A percentile compares a stretch with the other conserved stretches of the same genome.
These are phyloP conservation scores for Oenanthe sinensis DNA, from an alignment of 129 eudicot species.

Conservation along the genomic window DNA sequence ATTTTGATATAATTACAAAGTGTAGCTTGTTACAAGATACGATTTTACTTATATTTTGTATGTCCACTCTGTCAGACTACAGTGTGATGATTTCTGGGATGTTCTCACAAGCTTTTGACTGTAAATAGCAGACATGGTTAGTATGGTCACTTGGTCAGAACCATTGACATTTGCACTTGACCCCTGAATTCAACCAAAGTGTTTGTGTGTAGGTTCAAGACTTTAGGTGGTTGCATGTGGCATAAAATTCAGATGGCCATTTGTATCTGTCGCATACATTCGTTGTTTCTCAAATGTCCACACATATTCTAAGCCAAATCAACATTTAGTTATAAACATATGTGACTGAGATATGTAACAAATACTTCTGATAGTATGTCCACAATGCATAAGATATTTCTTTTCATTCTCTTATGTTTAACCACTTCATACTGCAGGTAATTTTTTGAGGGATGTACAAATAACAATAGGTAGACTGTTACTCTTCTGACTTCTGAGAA, in stretches of 20 bases:
- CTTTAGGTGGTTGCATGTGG: background rate
- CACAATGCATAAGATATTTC: background rate
- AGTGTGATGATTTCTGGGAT: background rate
- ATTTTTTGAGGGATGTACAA: constrained; percentile 90
- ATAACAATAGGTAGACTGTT: constrained; percentile 79
- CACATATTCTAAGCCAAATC: background rate
- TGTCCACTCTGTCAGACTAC: background rate
- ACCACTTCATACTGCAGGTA: constrained; percentile 83
- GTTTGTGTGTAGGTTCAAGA: background rate
- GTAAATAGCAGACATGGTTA: background rate
- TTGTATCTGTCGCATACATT: background rate
- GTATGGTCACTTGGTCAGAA: no score
- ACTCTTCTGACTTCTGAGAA: background rate
- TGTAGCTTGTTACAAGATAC: background rate
- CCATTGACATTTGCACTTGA: background rate
- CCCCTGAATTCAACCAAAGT: background rate
- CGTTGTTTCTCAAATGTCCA: background rate
- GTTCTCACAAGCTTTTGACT: background rate
- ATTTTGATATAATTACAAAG: background rate
- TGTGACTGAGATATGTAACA: background rate
- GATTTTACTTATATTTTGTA: background rate
- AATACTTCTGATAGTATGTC: background rate
- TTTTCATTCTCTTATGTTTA: constrained; percentile 39
- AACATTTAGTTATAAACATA: background rate
- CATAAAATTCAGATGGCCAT: background rate